Percentiles rank a stretch among this genome's conserved stretches.
Conservation (phyloP, 441 rosid species). For the Omphalea diandra region DNA sequence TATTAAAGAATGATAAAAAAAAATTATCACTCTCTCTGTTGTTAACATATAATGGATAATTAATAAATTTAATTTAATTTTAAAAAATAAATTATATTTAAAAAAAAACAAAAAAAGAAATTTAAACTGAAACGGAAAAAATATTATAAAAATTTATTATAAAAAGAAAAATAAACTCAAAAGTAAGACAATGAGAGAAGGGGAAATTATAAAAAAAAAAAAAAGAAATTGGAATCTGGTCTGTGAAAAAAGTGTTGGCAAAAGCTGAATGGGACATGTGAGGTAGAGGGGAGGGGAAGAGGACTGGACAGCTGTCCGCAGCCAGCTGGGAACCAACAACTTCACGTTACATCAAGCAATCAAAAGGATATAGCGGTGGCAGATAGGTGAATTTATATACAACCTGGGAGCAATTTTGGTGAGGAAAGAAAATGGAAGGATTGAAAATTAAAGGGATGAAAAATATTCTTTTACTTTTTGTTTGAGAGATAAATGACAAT, state of each 20-base stretch:
- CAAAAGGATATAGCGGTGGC: neutral
- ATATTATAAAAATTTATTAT: neutral
- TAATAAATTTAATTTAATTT: no score
- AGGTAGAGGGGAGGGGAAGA: slow-evolving; percentile 22
- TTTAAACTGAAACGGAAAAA: no score
- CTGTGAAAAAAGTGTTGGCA: slow-evolving; percentile 20
- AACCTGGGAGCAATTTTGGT: no score
- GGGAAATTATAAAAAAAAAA: slow-evolving; percentile 21
- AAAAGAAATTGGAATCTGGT: neutral
- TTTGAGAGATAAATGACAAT: no score
- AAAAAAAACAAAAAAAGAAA: no score
- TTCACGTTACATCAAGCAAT: slow-evolving; percentile 7
- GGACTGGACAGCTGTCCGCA: slow-evolving; percentile 22
- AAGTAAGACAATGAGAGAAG: neutral
- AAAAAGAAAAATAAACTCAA: neutral
- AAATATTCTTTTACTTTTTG: no score
- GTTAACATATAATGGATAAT: no score
- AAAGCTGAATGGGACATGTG: slow-evolving; percentile 52
- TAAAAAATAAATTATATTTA: no score
- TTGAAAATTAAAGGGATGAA: no score
- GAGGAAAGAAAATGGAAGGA: no score
- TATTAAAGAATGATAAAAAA: no score
- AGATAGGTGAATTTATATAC: neutral
- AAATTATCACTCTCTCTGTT: no score
- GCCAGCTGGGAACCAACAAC: slow-evolving; percentile 47